phyloP scores from a whole-genome alignment of 306 rosid species.

The Cucumis melo region DNA sequence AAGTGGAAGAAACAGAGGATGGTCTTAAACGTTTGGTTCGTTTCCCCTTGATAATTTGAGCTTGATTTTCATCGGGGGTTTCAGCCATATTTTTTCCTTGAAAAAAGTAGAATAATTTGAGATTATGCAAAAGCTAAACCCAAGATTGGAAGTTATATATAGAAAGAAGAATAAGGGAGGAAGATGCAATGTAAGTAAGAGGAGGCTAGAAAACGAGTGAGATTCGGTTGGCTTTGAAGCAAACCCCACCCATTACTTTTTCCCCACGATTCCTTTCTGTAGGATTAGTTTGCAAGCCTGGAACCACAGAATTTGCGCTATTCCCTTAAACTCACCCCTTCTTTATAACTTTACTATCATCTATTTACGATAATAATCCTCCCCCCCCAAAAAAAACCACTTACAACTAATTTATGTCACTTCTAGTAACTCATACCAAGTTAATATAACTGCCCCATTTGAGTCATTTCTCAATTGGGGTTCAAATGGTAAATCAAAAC shows the following conservation, averaged over 20 bases:
- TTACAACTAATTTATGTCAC: not conserved
- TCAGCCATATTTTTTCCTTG: slow-evolving; percentile 8
- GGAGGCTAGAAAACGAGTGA: slow-evolving; percentile 70
- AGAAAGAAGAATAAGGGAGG: slow-evolving; percentile 11
- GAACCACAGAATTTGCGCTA: slow-evolving; percentile 24
- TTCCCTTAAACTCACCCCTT: not conserved
- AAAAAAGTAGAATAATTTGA: not conserved
- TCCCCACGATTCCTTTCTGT: slow-evolving; percentile 73
- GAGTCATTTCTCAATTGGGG: too few species aligned
- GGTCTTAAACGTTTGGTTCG: slow-evolving; percentile 56
- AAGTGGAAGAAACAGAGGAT: slow-evolving; percentile 12
- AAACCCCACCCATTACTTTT: slow-evolving; percentile 90
- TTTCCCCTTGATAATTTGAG: slow-evolving; percentile 44
- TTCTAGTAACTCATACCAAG: not conserved
- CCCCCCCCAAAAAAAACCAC: not conserved
- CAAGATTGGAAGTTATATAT: slow-evolving; percentile 41
- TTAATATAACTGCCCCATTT: not conserved
- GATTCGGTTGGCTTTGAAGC: slow-evolving; percentile 99
- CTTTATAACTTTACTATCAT: not conserved
- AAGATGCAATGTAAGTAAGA: slow-evolving; percentile 44
- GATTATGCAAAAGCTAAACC: slow-evolving; percentile 16
- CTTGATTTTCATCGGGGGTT: slow-evolving; percentile 20
- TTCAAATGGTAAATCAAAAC: too few species aligned
- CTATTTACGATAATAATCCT: not conserved
- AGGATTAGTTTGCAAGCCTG: slow-evolving; percentile 90